A percentile compares a stretch with the other conserved stretches of the same genome.
These are phyloP conservation scores for Beauveria rudraprayagi DNA, from an alignment of 2,329 filamentous ascomycete species.

Conservation along the genomic window DNA sequence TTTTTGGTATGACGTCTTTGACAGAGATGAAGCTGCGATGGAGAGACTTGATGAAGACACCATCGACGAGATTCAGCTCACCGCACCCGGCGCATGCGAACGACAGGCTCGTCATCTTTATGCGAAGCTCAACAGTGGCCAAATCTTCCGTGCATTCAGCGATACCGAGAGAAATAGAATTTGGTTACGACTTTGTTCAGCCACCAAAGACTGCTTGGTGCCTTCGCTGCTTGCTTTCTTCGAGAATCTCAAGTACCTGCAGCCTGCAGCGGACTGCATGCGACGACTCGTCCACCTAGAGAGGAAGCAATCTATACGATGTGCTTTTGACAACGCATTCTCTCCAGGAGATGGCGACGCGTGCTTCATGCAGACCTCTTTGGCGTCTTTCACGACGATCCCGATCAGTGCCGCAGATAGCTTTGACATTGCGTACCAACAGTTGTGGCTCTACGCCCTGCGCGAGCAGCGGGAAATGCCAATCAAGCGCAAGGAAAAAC, in stretches of 20 bases:
- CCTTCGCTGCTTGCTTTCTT: too few relatives aligned
- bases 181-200: too few relatives aligned
- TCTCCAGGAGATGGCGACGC: neutral
- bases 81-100: conserved; percentile 21
- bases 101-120: too few relatives aligned
- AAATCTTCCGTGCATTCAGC: too few relatives aligned
- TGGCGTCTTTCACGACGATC: neutral
- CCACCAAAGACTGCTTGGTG: too few relatives aligned
- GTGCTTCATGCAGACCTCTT: conserved; percentile 9
- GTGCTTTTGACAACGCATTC: too few relatives aligned
- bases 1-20: conserved; percentile 25
- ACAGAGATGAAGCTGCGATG: conserved; percentile 19
- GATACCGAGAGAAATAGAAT: too few relatives aligned
- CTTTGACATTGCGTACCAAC: conserved; percentile 11
- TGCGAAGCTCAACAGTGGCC: too few relatives aligned
- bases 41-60: conserved; percentile 21
- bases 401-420: neutral
- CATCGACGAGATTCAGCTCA: conserved; percentile 26
- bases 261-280: too few relatives aligned
- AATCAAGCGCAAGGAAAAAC: conserved; percentile 3
- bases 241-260: too few relatives aligned
- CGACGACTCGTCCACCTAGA: too few relatives aligned
- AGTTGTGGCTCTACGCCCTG: conserved; percentile 12
- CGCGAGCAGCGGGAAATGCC: conserved; percentile 10
- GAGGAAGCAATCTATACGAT: too few relatives aligned